Conservation (phyloP, 2,329 filamentous ascomycete species). For the Aspergillus luchuensis region DNA sequence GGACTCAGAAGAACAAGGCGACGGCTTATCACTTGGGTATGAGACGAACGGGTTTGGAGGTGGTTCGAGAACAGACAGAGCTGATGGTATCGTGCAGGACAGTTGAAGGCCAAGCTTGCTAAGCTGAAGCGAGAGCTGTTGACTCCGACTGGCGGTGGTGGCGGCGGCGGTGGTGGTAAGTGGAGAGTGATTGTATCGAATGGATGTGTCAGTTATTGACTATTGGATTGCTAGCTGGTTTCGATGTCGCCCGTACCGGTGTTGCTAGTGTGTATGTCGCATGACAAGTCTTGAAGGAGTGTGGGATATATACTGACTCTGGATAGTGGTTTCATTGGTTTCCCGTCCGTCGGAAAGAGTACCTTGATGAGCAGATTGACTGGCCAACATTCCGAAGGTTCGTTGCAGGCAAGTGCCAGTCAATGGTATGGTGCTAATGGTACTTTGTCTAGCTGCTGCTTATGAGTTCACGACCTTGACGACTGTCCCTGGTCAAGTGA, state of each 20-base stretch:
- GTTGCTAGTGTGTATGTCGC: conserved; percentile 77
- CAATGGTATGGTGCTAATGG: conserved; percentile 24
- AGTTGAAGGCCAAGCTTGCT: conserved; percentile 96
- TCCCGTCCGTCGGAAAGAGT: conserved; percentile 97
- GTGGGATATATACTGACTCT: conserved; percentile 17
- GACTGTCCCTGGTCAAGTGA: conserved; percentile 91
- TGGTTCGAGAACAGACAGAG: conserved; percentile 16
- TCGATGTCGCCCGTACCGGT: conserved; percentile 96
- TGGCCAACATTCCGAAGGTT: conserved; percentile 87
- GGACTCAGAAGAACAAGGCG: conserved; percentile 96
- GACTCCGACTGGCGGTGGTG: conserved; percentile 76
- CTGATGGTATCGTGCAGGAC: conserved; percentile 51
- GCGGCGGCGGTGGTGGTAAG: conserved; percentile 67
- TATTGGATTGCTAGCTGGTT: conserved; percentile 61
- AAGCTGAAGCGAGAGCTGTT: conserved; percentile 96
- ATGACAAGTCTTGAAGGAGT: background rate
- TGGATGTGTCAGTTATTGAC: conserved; percentile 9
- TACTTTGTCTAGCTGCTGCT: conserved; percentile 65
- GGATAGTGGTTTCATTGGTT: conserved; percentile 81
- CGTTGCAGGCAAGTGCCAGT: background rate
- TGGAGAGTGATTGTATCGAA: conserved; percentile 16
- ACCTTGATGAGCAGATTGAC: conserved; percentile 94
- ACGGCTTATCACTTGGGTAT: conserved; percentile 86
- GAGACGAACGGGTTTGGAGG: conserved; percentile 12
- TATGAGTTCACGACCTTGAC: conserved; percentile 99